A percentile compares a stretch with the other conserved stretches of the same genome.
Conservation (phyloP, 148 eudicot species). For the Vaccinium macrocarpon region DNA sequence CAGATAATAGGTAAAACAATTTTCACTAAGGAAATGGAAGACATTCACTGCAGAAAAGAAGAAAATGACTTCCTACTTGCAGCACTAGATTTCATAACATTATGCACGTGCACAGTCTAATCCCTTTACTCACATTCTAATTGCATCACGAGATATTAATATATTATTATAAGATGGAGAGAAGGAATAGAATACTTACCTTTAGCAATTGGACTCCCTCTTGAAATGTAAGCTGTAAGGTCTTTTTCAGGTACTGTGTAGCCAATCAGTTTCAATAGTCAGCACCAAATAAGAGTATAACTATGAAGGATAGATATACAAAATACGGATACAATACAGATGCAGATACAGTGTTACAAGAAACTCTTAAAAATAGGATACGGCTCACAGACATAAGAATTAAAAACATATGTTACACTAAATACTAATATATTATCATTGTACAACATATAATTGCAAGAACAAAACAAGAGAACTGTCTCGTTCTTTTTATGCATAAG, state of each 20-base stretch:
- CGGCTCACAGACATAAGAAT: not conserved
- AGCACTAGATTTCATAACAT: not conserved
- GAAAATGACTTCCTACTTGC: not conserved
- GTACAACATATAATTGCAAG: not conserved
- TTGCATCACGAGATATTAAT: not conserved
- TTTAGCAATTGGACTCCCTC: constrained; percentile 89
- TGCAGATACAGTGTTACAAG: not conserved
- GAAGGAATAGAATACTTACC: constrained; percentile 30
- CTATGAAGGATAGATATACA: not conserved
- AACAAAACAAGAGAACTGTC: not conserved
- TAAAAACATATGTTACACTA: no score
- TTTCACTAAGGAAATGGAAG: not conserved
- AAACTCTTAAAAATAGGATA: not conserved
- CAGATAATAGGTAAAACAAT: not conserved
- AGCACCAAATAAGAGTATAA: not conserved
- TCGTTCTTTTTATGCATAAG: not conserved
- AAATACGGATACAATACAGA: not conserved
- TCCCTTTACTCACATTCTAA: not conserved
- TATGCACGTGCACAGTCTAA: not conserved
- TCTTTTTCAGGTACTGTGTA: constrained; percentile 73
- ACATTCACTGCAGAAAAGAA: not conserved
- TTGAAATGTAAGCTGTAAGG: constrained; percentile 76
- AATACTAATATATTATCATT: not conserved
- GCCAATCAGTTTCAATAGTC: constrained; percentile 1
- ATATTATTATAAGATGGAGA: not conserved